Conservation (phyloP, 805 yeast species). For the Candida lessepsii region DNA sequence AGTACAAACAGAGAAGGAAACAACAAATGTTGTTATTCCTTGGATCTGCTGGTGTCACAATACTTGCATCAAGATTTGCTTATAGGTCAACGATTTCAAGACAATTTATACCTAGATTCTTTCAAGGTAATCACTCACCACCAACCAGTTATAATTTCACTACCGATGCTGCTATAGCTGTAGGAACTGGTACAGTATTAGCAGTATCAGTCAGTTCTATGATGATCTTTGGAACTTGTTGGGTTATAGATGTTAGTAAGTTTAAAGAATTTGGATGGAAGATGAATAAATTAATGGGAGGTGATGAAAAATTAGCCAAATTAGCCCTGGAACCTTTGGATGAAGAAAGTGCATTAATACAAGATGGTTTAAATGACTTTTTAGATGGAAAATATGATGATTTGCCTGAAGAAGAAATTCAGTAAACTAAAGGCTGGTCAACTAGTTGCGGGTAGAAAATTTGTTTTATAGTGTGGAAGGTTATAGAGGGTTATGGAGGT, state of each 20-base stretch:
- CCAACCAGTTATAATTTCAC: constrained; percentile 75
- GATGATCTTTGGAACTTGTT: constrained; percentile 71
- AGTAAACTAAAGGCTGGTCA: no score
- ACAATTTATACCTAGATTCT: constrained; percentile 71
- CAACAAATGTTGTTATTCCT: constrained; percentile 71
- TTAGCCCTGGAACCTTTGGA: constrained; percentile 46
- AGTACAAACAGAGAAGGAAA: constrained; percentile 62
- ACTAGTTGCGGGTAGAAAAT: no score
- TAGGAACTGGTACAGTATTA: constrained; percentile 73
- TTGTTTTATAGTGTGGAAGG: no score
- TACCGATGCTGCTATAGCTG: constrained; percentile 82
- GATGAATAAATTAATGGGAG: constrained; percentile 66
- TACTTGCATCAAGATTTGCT: constrained; percentile 71
- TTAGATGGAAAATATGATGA: constrained; percentile 45
- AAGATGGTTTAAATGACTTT: constrained; percentile 52
- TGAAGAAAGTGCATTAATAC: constrained; percentile 57
- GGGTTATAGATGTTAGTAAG: constrained; percentile 73
- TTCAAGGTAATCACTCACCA: constrained; percentile 83
- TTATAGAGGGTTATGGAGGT: no score
- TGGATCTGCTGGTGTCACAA: constrained; percentile 69
- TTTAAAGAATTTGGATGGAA: constrained; percentile 69
- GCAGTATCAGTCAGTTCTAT: constrained; percentile 72
- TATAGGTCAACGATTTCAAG: constrained; percentile 71
- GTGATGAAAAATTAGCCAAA: constrained; percentile 55
- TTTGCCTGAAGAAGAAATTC: no score